Conservation (phyloP, 2,329 filamentous ascomycete species). For the Aureobasidium sp. region DNA sequence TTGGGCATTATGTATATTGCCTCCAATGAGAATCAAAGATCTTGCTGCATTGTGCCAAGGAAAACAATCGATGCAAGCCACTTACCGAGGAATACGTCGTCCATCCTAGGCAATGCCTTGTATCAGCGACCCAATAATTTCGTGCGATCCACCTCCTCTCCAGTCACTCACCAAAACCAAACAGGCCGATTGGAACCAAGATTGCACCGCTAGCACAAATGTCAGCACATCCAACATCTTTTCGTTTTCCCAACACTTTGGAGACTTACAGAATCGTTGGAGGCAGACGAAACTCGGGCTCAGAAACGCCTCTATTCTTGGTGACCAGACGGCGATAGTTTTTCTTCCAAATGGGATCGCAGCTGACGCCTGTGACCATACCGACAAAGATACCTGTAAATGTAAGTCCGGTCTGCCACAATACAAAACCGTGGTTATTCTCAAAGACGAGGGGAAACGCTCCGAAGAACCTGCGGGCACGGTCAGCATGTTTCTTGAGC, state of each 20-base stretch:
- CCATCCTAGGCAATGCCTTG: slow-evolving; percentile 43
- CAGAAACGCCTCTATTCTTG: slow-evolving; percentile 50
- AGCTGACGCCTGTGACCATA: slow-evolving; percentile 55
- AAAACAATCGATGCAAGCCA: slow-evolving; percentile 29
- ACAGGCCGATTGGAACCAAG: slow-evolving; percentile 71
- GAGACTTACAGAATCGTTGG: slow-evolving; percentile 41
- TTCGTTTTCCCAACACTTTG: not conserved
- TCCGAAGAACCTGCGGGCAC: slow-evolving; percentile 58
- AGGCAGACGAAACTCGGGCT: slow-evolving; percentile 81
- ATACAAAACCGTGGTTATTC: slow-evolving; percentile 63
- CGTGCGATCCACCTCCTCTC: slow-evolving; percentile 2
- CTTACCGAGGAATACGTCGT: slow-evolving; percentile 64
- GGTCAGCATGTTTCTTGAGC: not conserved
- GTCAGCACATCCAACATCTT: slow-evolving; percentile 11
- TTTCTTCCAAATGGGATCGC: slow-evolving; percentile 58
- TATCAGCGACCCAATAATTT: slow-evolving; percentile 1
- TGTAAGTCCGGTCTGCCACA: slow-evolving; percentile 71
- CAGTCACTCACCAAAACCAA: slow-evolving; percentile 63
- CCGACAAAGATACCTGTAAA: slow-evolving; percentile 66
- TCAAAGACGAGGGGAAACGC: slow-evolving; percentile 65
- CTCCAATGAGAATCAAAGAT: not conserved
- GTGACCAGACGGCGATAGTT: slow-evolving; percentile 49
- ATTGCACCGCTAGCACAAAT: slow-evolving; percentile 56
- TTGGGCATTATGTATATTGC: slow-evolving; percentile 25
- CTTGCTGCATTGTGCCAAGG: slow-evolving; percentile 3